A percentile compares a stretch with the other conserved stretches of the same genome.
phyloP scores from a whole-genome alignment of 129 eudicot species.

The Erigeron canadensis region DNA sequence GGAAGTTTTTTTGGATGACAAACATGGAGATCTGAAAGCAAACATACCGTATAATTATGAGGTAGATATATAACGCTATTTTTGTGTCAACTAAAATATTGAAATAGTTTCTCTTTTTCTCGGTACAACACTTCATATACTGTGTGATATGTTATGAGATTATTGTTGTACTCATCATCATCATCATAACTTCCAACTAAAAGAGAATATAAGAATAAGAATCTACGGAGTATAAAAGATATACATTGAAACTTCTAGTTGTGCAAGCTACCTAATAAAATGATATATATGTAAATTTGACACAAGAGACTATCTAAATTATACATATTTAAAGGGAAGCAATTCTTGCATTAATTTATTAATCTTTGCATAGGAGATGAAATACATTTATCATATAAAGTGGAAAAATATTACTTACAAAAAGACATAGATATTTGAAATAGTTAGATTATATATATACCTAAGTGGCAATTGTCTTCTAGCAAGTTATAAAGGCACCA shows the following conservation, averaged over 20 bases:
- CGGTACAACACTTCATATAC: not conserved
- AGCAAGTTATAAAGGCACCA: slow-evolving; percentile 17
- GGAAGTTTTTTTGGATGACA: slow-evolving; percentile 90
- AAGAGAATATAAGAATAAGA: too few species aligned
- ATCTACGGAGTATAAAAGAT: not conserved
- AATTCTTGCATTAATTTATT: not conserved
- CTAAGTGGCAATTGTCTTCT: slow-evolving; percentile 38
- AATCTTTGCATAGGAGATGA: slow-evolving; percentile 6
- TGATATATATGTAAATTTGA: not conserved
- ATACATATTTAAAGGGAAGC: not conserved
- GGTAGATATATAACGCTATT: slow-evolving; percentile 45
- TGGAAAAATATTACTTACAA: slow-evolving; percentile 23
- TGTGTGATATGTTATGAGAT: not conserved
- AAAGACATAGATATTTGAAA: slow-evolving; percentile 43
- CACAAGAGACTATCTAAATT: not conserved
- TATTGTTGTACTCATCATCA: not conserved
- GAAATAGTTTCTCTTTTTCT: not conserved
- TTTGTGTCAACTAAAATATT: not conserved
- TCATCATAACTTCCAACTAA: too few species aligned
- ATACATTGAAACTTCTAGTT: not conserved
- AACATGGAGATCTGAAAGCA: slow-evolving; percentile 47
- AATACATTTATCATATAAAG: slow-evolving; percentile 34
- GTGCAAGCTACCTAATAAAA: not conserved
- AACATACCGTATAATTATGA: slow-evolving; percentile 62
- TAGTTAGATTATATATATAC: slow-evolving; percentile 30